phyloP scores from a whole-genome alignment of 2,329 filamentous ascomycete genomes.

The Fonsecaea multimorphosa region DNA sequence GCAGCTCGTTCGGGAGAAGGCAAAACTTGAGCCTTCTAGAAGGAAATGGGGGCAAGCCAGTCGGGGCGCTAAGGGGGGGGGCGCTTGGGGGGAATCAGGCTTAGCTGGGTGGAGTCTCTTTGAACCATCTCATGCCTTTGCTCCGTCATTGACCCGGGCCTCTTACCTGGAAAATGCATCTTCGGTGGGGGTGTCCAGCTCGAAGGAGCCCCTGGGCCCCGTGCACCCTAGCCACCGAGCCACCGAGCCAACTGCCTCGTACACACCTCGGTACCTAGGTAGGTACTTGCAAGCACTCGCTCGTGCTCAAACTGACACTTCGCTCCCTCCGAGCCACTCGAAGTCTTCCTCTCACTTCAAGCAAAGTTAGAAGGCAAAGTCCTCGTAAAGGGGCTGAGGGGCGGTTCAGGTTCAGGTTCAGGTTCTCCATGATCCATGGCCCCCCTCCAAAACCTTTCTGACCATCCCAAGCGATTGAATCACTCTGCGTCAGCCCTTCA shows the following conservation, averaged over 20 bases:
- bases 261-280: background rate
- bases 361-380: background rate
- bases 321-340: slow-evolving; percentile 2
- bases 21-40: slow-evolving; percentile 29
- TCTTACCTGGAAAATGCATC: slow-evolving; percentile 1
- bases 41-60: slow-evolving; percentile 27
- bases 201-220: background rate
- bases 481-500: slow-evolving; percentile 20
- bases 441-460: background rate
- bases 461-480: slow-evolving; percentile 3
- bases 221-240: background rate
- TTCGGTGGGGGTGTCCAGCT: slow-evolving; percentile 1
- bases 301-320: background rate
- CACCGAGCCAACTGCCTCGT: too few species aligned
- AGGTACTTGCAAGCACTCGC: too few species aligned
- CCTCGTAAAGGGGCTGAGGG: background rate
- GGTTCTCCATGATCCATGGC: background rate
- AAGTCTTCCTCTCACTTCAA: background rate
- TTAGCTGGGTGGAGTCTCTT: slow-evolving; percentile 14
- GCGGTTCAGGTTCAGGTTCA: too few species aligned
- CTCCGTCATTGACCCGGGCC: slow-evolving; percentile 11
- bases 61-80: background rate
- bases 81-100: slow-evolving; percentile 10
- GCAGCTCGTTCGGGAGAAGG: slow-evolving; percentile 28
- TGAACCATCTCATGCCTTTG: slow-evolving; percentile 11